Evolutionary conservation across 345 rosid species (phyloP), one percentile per base, ranked within the genome.

Genomic region (Physaria fendleri): DNA sequence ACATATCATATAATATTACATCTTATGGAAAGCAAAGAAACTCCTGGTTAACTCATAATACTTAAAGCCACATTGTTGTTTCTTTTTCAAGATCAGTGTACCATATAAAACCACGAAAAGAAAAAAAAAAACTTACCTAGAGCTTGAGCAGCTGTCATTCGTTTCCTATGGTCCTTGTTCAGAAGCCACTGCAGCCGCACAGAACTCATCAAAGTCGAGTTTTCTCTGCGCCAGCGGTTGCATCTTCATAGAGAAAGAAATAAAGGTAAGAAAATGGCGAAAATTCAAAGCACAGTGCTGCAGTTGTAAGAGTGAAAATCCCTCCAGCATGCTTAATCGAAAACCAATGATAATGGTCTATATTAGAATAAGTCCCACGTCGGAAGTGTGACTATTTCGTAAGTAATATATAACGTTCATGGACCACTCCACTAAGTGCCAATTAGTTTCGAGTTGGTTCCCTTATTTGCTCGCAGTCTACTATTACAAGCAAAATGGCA

Each of bases 61-160:
- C 42, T 1, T 53, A 33, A 59, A 9, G 55, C 30, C 24, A 46
- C 25, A 44, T 40, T 35, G 47, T 53, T 44, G 35, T 57, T 41
- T 77, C 43, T 46, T 54, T 48, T 57, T 23, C 24, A 22, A 47
- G 16, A 34, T 50, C 24, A 49, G 23, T 57, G 21, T 55, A 43
- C 28, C 6, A 21, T 22, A 33, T 12, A 16, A 6, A 40, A 46
- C 47, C 13, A 24, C 5, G 24, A n/a, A n/a, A n/a, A n/a, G n/a
- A n/a, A n/a, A n/a, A 8, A 20, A 44, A n/a, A n/a, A n/a, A n/a
- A n/a, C n/a, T n/a, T n/a, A n/a, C n/a, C n/a, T n/a, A n/a, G n/a
- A n/a, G n/a, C n/a, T n/a, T n/a, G n/a, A n/a, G 85, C 83, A 37
- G 97, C 95, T 21, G 97, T 90, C 92, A 94, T 85, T 79, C 99